phyloP scores from a whole-genome alignment of 2,329 filamentous ascomycete genomes.

The Elsinoe perseae region DNA sequence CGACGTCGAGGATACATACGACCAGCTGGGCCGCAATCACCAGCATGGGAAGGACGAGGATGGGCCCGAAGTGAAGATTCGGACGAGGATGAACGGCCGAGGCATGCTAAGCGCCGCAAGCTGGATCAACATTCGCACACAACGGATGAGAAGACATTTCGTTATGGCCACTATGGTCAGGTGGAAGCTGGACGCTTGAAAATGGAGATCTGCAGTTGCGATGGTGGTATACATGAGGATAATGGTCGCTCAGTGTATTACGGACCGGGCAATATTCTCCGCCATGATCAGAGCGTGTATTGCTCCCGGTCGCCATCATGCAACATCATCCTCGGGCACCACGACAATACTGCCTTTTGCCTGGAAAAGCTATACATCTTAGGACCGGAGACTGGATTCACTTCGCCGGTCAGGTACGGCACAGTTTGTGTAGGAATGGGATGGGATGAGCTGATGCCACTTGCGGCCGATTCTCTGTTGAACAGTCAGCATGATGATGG shows the following conservation, averaged over 20 bases:
- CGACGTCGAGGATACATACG: conserved; percentile 15
- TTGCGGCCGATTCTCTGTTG: conserved; percentile 34
- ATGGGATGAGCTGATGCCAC: conserved; percentile 61
- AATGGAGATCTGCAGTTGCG: conserved; percentile 85
- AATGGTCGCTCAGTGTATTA: conserved; percentile 44
- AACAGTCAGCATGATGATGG: conserved; percentile 37
- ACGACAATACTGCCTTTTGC: conserved; percentile 70
- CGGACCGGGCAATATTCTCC: conserved; percentile 71
- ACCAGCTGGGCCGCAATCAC: conserved; percentile 9
- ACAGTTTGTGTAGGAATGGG: conserved; percentile 89
- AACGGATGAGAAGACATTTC: conserved; percentile 42
- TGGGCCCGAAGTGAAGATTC: conserved; percentile 15
- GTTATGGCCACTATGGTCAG: conserved; percentile 81
- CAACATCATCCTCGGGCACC: conserved; percentile 78
- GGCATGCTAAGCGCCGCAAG: conserved; percentile 33
- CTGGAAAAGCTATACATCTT: conserved; percentile 83
- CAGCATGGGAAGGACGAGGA: not conserved
- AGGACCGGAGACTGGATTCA: conserved; percentile 71
- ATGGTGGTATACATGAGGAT: conserved; percentile 64
- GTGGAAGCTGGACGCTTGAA: conserved; percentile 71
- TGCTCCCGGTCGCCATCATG: conserved; percentile 82
- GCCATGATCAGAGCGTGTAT: conserved; percentile 76
- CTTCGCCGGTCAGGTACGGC: conserved; percentile 67
- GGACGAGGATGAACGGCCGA: conserved; percentile 18
- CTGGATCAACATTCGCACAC: conserved; percentile 27